Evolutionary conservation across 2,329 filamentous ascomycete genomes (phyloP), one percentile per base, ranked within the genome.

Genomic region (Xylaria sp.): DNA sequence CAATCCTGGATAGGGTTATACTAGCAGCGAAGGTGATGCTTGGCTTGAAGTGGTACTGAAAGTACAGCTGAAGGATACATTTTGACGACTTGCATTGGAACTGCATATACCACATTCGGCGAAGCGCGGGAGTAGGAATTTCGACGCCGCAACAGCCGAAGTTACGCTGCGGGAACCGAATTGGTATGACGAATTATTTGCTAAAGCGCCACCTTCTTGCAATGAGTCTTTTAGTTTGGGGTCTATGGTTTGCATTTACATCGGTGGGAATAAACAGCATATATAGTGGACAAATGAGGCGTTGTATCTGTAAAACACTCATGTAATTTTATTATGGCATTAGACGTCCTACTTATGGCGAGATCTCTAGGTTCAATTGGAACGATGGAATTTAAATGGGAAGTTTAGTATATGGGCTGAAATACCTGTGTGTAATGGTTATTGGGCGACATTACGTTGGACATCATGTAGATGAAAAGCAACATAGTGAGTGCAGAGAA

Each of bases 241-340:
- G 62, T 55, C 13, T 48, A 3, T 7, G 13, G 51, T 57, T 66
- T 51, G 59, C 67, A 69, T 66, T 66, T 66, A 31, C 66, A 59
- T 31, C 2, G 39, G 54, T 49, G 51, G 39, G 58, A 25, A 59
- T 23, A 54, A 31, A 55, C 20, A 62, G 46, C 58, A 66, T 68
- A 20, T 18, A 49, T 41, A 15, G 25, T 41, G 39, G 33, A 36
- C 33, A 62, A 57, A 49, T 49, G 36, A 61, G 57, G 66, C 56
- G 57, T 68, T 61, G 1, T 46, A 13, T 56, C 28, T 64, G 49
- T 58, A 52, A 23, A 52, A 20, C 33, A 64, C 39, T 3, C 6
- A 46, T 43, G 62, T 68, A 56, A n/a, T 60, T 20, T 51, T 64
- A 60, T 51, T 64, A 60, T 23, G n/a, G 15, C 36, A 28, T 36